phyloP scores from a whole-genome alignment of 1,284 basidiomycete species.

The Cerioporus squamosus region DNA sequence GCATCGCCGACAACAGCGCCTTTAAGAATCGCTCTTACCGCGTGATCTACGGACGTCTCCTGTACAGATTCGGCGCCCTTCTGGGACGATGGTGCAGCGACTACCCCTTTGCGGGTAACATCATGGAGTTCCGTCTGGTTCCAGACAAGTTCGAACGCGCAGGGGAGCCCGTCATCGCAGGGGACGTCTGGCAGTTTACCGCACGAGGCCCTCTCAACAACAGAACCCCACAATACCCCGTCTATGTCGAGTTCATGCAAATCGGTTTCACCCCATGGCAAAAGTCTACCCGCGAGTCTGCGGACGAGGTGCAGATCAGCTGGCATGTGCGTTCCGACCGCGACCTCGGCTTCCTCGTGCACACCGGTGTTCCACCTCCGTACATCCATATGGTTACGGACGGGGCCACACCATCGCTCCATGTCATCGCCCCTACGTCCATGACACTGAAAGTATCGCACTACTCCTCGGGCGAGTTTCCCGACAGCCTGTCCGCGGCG shows the following conservation, averaged over 20 bases:
- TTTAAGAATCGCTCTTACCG: slow-evolving; percentile 24
- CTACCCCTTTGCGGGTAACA: slow-evolving; percentile 27
- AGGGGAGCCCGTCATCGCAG: slow-evolving; percentile 21
- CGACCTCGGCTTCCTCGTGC: slow-evolving; percentile 11
- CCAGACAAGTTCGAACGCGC: slow-evolving; percentile 12
- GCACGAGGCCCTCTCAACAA: not conserved
- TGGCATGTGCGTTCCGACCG: slow-evolving; percentile 20
- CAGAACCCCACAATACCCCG: slow-evolving; percentile 11
- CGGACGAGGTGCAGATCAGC: slow-evolving; percentile 18
- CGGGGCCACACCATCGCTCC: slow-evolving; percentile 16
- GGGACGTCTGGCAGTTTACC: slow-evolving; percentile 28
- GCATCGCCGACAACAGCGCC: slow-evolving; percentile 10
- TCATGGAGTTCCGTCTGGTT: slow-evolving; percentile 26
- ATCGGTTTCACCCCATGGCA: slow-evolving; percentile 19
- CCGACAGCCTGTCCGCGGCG: not conserved
- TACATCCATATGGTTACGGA: slow-evolving; percentile 14
- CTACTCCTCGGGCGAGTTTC: slow-evolving; percentile 17
- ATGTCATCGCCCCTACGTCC: slow-evolving; percentile 14
- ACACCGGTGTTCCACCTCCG: slow-evolving; percentile 9
- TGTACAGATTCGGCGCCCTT: slow-evolving; percentile 25
- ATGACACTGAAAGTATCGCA: slow-evolving; percentile 4
- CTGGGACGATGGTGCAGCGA: slow-evolving; percentile 32
- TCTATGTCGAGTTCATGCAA: slow-evolving; percentile 22
- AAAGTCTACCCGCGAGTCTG: slow-evolving; percentile 6
- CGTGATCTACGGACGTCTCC: slow-evolving; percentile 23